A percentile compares a stretch with the other conserved stretches of the same genome.
Evolutionary conservation across 345 rosid species (phyloP).

Genomic region (Eucalyptus guilfoylei): DNA sequence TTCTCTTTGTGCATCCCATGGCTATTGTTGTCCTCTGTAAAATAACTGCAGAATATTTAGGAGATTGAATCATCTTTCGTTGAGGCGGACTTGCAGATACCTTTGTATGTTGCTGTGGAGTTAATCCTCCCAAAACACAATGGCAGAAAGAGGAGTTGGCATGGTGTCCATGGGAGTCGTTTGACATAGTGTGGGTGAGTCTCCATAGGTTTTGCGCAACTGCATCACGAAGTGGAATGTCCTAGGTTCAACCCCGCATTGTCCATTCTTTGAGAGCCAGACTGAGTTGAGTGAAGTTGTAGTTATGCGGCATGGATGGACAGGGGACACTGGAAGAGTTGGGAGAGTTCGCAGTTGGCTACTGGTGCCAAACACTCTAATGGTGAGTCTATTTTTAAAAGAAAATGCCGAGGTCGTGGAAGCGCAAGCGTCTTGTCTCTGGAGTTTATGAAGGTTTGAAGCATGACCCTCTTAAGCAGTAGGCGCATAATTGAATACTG

Average conservation of each 20-base stretch:
- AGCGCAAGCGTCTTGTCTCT: not conserved
- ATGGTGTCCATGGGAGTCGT: not conserved
- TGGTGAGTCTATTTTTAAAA: too few relatives aligned
- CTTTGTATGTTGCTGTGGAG: not conserved
- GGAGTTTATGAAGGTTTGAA: not conserved
- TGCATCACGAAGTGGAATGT: not conserved
- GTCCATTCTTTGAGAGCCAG: not conserved
- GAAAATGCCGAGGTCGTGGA: not conserved
- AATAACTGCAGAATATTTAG: not conserved
- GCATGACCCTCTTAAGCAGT: not conserved
- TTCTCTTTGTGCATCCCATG: not conserved
- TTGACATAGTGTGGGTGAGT: not conserved
- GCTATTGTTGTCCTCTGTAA: not conserved
- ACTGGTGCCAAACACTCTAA: not conserved
- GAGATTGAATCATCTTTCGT: not conserved
- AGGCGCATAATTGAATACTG: not conserved
- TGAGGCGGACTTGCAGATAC: not conserved
- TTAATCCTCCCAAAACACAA: not conserved
- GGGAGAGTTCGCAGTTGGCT: accelerated
- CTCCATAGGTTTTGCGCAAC: not conserved
- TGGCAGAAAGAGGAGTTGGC: not conserved
- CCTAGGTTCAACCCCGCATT: not conserved
- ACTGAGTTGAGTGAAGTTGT: not conserved
- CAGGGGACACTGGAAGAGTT: not conserved
- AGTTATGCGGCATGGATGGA: not conserved